A percentile compares a stretch with the other conserved stretches of the same genome.
Evolutionary conservation across 495 filamentous ascomycete genomes (phyloP).

Genomic region (Trypethelium eluteriae): DNA sequence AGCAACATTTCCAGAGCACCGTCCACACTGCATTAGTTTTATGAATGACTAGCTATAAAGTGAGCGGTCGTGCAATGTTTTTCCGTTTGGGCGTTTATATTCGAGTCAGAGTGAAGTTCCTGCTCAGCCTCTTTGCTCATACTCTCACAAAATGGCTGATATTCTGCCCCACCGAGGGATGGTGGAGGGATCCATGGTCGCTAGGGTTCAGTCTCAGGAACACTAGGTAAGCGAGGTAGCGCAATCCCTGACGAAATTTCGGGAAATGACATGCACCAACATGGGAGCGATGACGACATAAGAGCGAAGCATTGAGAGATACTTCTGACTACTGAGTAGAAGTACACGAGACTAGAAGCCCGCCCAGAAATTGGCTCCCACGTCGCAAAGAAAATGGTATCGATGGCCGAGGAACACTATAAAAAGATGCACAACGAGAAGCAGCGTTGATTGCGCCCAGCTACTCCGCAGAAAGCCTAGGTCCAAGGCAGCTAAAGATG

Average conservation of each 20-base stretch:
- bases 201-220: too few species aligned
- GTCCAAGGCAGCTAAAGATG: conserved; percentile 53
- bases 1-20: neutral
- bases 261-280: neutral
- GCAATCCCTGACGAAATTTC: neutral
- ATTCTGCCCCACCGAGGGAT: neutral
- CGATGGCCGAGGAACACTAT: neutral
- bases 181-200: too few species aligned
- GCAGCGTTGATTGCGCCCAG: neutral
- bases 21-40: neutral
- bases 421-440: neutral
- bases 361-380: neutral
- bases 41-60: neutral
- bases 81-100: neutral
- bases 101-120: neutral
- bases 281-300: neutral
- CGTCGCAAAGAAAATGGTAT: conserved; percentile 8
- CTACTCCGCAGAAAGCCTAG: conserved; percentile 14
- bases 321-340: neutral
- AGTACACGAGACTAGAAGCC: neutral
- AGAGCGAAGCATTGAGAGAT: neutral
- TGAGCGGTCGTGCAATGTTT: neutral
- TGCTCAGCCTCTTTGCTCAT: neutral
- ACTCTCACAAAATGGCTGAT: neutral
- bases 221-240: neutral